Base-by-base conservation (phyloP, 2,329 filamentous ascomycete species). In the Clonostachys chloroleuca region DNA sequence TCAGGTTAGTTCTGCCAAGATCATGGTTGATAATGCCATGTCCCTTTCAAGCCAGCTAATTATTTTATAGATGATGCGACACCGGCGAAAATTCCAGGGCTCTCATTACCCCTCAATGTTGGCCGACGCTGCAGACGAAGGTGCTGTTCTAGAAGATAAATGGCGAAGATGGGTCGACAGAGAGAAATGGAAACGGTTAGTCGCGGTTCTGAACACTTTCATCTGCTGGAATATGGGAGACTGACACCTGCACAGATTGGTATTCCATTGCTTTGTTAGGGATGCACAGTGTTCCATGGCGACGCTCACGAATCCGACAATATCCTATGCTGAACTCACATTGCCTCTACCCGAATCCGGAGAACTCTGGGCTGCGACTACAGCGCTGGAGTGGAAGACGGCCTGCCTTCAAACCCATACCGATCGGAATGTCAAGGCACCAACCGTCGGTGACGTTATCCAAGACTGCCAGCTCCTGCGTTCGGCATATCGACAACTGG, bases 231-330 rank as follows among this genome's bases (percentile, higher is more conserved):
- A 17, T 20, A 42, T 7, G 40, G 12, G 18, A 18, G 39, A 45
- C 35, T 46, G 12, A 52, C 39, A 12, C 12, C 17, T n/a, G 42
- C 24, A 44, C 40, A 77, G 78, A 35, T 75, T 90, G 3, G 78
- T 80, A 4, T 83, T 86, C 49, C 81, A 85, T 56, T 67, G 80
- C 13, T 86, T 86, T 53, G 63, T 84, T 6, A 75, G 83, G 48
- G 86, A 89, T 55, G 73, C 82, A 0, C 82, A 87, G 50, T 74
- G 78, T 5, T 87, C 86, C 3, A 84, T 89, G 68, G 80, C 81
- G 2, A 72, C 86, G 5, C 69, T 86, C 46, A 81, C 78, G 18
- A 83, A 78, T 49, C 82, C 84, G 0, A 67, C 81, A 17, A 80
- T 89, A 52, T 86, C 84, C 0, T 89, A 87, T 55, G 75, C 83